Conservation (phyloP, 164 flowering plant species). For the Akebia trifoliata region DNA sequence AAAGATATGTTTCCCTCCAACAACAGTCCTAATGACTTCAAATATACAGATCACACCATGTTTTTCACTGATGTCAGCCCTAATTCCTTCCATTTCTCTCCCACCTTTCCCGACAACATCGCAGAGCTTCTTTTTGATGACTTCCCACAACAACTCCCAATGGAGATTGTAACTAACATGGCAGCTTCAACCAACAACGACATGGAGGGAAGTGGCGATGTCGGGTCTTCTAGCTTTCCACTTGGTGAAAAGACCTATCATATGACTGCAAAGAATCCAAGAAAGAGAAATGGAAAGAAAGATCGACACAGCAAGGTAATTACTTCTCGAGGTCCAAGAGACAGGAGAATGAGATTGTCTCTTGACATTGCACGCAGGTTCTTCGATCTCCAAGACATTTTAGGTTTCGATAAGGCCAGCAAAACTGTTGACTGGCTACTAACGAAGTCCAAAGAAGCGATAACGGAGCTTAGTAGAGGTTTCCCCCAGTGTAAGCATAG, state of each 20-base stretch:
- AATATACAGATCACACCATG: constrained; percentile 14
- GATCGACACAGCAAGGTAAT: constrained; percentile 78
- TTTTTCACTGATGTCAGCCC: constrained; percentile 9
- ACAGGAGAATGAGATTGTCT: constrained; percentile 75
- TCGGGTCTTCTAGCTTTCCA: no score
- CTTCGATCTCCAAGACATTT: constrained; percentile 62
- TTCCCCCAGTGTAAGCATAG: constrained; percentile 1
- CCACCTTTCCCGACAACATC: constrained; percentile 14
- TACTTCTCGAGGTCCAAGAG: constrained; percentile 62
- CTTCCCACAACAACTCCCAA: no score
- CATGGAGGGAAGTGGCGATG: no score
- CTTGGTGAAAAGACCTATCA: no score
- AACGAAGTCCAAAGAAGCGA: constrained; percentile 40
- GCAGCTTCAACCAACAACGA: no score
- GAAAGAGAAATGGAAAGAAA: constrained; percentile 32
- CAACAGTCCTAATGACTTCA: constrained; percentile 5
- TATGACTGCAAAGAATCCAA: no score
- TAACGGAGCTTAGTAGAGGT: constrained; percentile 31
- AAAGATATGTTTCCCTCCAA: constrained; percentile 29
- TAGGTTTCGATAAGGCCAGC: constrained; percentile 70
- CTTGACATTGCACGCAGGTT: constrained; percentile 59
- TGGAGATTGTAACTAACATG: no score
- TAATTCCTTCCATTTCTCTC: constrained; percentile 14
- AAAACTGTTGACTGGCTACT: constrained; percentile 73
- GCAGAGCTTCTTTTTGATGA: neutral